Evolutionary conservation across 2,329 filamentous ascomycete genomes (phyloP), one percentile per base, ranked within the genome.

Genomic region (Ophiobolus disseminans): DNA sequence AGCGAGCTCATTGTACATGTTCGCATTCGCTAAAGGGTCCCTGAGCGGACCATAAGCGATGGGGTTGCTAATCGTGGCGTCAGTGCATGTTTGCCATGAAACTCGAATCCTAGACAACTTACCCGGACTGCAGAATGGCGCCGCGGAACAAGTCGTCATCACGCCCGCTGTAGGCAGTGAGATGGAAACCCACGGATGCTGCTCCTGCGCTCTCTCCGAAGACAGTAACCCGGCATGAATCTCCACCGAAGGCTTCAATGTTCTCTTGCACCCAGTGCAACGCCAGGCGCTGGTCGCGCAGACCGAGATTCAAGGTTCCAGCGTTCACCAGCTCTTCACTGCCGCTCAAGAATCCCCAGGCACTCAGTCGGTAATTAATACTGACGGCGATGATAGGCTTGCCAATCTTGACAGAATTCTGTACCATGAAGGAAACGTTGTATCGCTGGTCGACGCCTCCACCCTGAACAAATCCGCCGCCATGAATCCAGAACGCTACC

Each of bases 331-430:
- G 50, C 40, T 72, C 67, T 35, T 70, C 52, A 16, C 62, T 65
- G 31, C 66, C 65, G 20, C 81, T 78, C 19, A 89, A 69, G 65
- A 93, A 91, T 0, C 89, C 89, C 60, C 90, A 79, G 14, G 63
- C 58, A 46, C 60, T 62, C 30, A 89, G 75, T 10, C 87, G 80
- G 69, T 83, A 85, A 55, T 75, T 75, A 38, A 76, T 66, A 45
- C 47, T 72, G 3, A 76, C 71, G 1, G 57, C 71, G 26, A 84
- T 75, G 16, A 82, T 72, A 0, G 81, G 80, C 28, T 75, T 70
- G 0, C 73, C 76, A n/a, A 75, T 73, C 5, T 76, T 73, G 0
- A 71, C 67, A 0, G 77, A 78, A 13, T 80, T 63, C 49, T 77
- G 69, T 1, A 82, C 77, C n/a, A 83, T 63, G 6, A 74, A 73